Base-by-base conservation (phyloP, 2,329 filamentous ascomycete genomes). In the Ophidiomyces ophidiicola region DNA sequence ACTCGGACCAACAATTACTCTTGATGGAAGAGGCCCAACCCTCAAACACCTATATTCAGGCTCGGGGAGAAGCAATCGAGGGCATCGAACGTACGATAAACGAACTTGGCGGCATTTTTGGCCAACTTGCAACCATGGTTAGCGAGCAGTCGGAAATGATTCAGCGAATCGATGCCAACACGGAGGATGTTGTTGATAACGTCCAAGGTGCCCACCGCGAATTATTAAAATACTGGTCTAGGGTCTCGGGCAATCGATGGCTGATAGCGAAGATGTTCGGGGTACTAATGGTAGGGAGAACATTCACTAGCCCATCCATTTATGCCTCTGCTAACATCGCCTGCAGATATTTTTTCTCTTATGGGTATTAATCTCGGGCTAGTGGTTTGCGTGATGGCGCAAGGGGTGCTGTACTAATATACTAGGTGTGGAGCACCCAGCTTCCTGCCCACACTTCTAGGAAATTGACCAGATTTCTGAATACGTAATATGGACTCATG, bases 121-220 rank as follows among this genome's bases (percentile, higher is more conserved):
- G 86, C 6, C 88, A 98, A 61, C 67, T 98, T 35, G 88, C 90
- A 24, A 79, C 84, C 49, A 96, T 98, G 90, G 90, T 98, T 20
- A 85, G 82, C 40, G 88, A 98, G 60, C 90, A 98, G 64, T 85
- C 83, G 45, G 90, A 94, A 62, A 93, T 94, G 81, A 93, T 98
- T 48, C 85, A 96, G 62, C 73, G 88, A 35, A 94, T 94, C 55
- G 88, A 96, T 53, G 88, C 88, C 48, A 94, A 96, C 60, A 94
- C 88, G 1, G 90, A 98, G 55, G 87, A 94, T 52, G 85, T 98
- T 4, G 88, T 98, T 39, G 88, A 96, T 55, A 98, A 98, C 52
- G 88, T 98, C n/a, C 77, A 94, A 55, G 90, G 90, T 12, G 90
- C 90, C 4, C 90, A 98, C 58, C 73, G 87, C 46, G 88, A 98